Base-by-base conservation (phyloP, 257 asterid species). In the Euphrasia confusa region DNA sequence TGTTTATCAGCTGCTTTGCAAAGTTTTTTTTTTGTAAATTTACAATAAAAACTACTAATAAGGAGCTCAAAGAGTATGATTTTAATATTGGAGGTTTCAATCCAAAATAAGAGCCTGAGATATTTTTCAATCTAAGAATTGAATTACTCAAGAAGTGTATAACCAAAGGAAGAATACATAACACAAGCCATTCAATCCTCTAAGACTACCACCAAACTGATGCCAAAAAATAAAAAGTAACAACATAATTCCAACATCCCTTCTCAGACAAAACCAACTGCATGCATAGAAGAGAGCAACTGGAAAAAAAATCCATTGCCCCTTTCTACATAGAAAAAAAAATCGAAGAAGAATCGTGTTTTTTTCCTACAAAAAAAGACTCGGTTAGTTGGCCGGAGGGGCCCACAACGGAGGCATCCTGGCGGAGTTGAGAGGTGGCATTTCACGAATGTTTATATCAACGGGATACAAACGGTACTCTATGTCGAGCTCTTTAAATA, bases 391-490 rank as follows among this genome's bases (percentile, higher is more conserved):
- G 30, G 65, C 14, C 59, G 82, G 73, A 3, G 72, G 68, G 7
- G 15, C 13, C 95, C 90, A 82, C 15, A 75, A 58, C 0, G 91
- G 73, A 12, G 92, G 86, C 55, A 67, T 45, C 68, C 91, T 74
- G 77, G 61, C 44, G 66, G 90, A 79, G 66, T 32, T 73, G 24
- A 73, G 55, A 61, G 78, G 74, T 13, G 95, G 97, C 89, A 86
- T 78, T 39, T 79, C 71, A n/a, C 87, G 83, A 27, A 92, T 47
- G 48, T 89, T 84, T 49, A 92, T 71, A 65, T 89, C 86, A 2
- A 83, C 1, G 11, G 97, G 99, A 64, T 80, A 80, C 37, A 89
- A 49, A 1, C 99, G 89, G 44, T 86, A 86, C 72, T 92, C 93
- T 21, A 89, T 81, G 40, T 89, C 99, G 0, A 80, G 68, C 54